phyloP scores from a whole-genome alignment of 495 filamentous ascomycete species.

The Penicillium lagena region DNA sequence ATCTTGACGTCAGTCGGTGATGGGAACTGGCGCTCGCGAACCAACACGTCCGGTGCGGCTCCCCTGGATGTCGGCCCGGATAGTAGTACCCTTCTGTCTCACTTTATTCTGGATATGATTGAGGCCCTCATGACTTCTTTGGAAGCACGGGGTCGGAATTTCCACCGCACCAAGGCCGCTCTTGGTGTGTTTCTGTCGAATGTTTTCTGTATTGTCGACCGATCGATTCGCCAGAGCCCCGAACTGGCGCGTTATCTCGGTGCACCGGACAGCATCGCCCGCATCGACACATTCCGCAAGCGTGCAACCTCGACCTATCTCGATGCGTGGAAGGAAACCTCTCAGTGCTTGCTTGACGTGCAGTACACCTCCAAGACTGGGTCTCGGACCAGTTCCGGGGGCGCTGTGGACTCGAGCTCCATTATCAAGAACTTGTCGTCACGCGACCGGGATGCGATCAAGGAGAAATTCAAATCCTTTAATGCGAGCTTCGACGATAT shows the following conservation, averaged over 20 bases:
- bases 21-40: conserved; percentile 70
- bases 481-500: conserved; percentile 88
- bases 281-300: conserved; percentile 81
- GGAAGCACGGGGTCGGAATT: conserved; percentile 64
- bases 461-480: conserved; percentile 91
- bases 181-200: conserved; percentile 91
- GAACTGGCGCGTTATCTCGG: conserved; percentile 70
- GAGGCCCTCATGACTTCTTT: conserved; percentile 70
- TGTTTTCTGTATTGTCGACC: conserved; percentile 76
- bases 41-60: conserved; percentile 57
- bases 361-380: conserved; percentile 72
- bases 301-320: conserved; percentile 75
- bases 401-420: conserved; percentile 63
- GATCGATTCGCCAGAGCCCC: conserved; percentile 68
- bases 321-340: conserved; percentile 84
- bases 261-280: conserved; percentile 49
- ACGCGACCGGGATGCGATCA: conserved; percentile 92
- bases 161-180: conserved; percentile 71
- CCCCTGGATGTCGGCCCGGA: conserved; percentile 85
- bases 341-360: conserved; percentile 78
- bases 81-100: conserved; percentile 77
- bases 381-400: conserved; percentile 61
- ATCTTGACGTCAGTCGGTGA: conserved; percentile 90
- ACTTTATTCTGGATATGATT: conserved; percentile 81
- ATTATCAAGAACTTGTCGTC: conserved; percentile 76